Conservation (phyloP, 176 grass and related monocot species). For the Oryza punctata region DNA sequence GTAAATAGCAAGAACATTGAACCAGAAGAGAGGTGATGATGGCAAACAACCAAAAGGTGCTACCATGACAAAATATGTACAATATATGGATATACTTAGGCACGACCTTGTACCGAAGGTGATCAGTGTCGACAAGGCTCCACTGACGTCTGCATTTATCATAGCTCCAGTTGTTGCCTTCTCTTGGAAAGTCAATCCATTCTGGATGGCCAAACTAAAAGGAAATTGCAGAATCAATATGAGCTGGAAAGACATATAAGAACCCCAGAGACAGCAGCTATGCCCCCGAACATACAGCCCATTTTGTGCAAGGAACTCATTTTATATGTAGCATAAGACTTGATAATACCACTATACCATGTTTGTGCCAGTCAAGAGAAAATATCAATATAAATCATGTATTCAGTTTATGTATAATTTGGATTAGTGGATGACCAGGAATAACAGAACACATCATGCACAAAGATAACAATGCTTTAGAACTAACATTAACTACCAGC, state of each 20-base stretch:
- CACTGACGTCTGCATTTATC: conserved; percentile 98
- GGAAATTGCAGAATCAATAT: conserved; percentile 1
- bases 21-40: not conserved
- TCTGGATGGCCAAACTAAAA: conserved; percentile 98
- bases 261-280: not conserved
- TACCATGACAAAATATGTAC: not conserved
- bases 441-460: conserved; percentile 15
- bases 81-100: not conserved
- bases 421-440: not conserved
- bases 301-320: not conserved
- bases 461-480: not conserved
- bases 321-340: conserved; percentile 10
- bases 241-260: conserved; percentile 8
- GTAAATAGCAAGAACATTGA: conserved; percentile 26
- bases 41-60: conserved; percentile 6
- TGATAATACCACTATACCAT: conserved; percentile 10
- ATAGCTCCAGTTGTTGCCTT: conserved; percentile 92
- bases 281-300: not conserved
- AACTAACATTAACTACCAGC: not conserved
- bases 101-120: conserved; percentile 94
- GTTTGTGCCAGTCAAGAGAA: not conserved
- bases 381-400: not conserved
- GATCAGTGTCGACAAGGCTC: conserved; percentile 87
- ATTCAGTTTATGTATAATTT: not conserved
- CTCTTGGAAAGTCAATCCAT: conserved; percentile 99